Evolutionary conservation across 345 rosid genomes (phyloP).

Genomic region (Anacardium occidentale): DNA sequence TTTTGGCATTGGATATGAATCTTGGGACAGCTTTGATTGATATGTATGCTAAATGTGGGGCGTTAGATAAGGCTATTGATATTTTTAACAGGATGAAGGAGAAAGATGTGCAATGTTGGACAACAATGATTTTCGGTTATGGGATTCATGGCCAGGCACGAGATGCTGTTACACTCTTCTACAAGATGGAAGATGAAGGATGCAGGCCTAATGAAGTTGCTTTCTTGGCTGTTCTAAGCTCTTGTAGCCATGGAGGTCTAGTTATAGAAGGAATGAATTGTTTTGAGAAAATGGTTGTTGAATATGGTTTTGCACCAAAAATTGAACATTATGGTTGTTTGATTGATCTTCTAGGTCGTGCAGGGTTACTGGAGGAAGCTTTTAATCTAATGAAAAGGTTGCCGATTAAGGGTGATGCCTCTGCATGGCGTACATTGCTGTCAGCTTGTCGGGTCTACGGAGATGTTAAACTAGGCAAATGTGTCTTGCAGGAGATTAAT

Average conservation of each 20-base stretch:
- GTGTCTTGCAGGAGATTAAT: constrained; percentile 39
- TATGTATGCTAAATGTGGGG: constrained; percentile 65
- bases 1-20: constrained; percentile 41
- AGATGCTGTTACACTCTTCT: constrained; percentile 48
- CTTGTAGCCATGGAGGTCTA: constrained; percentile 70
- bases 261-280: constrained; percentile 46
- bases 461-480: constrained; percentile 44
- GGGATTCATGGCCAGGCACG: constrained; percentile 57
- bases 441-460: constrained; percentile 68
- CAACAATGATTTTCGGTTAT: constrained; percentile 54
- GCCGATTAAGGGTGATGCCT: constrained; percentile 47
- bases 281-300: constrained; percentile 54
- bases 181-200: constrained; percentile 50
- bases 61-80: constrained; percentile 44
- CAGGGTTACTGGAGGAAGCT: constrained; percentile 64
- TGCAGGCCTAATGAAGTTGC: constrained; percentile 56
- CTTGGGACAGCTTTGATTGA: constrained; percentile 62
- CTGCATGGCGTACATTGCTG: constrained; percentile 65
- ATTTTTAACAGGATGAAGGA: constrained; percentile 43
- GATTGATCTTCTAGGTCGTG: constrained; percentile 64
- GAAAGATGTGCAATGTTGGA: constrained; percentile 64
- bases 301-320: constrained; percentile 39
- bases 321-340: constrained; percentile 70
- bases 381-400: constrained; percentile 43
- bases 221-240: constrained; percentile 58